Evolutionary conservation across 1,139 yeast species (phyloP).

Genomic region (Kodamaea derodonti): DNA sequence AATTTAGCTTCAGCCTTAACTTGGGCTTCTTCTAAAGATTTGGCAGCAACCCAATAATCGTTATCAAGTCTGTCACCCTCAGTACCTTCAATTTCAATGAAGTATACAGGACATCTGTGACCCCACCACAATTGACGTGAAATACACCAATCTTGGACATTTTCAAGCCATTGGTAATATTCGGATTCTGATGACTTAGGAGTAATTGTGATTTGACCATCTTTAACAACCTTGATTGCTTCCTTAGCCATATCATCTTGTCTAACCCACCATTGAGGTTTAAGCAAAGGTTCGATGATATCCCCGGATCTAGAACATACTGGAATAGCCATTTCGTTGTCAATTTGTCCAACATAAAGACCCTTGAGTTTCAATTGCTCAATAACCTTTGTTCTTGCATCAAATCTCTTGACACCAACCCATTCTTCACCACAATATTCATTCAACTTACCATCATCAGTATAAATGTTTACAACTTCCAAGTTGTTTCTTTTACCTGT

Average conservation of each 20-base stretch:
- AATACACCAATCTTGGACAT: constrained; percentile 99
- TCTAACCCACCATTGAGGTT: constrained; percentile 99
- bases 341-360: constrained; percentile 77
- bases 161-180: constrained; percentile 93
- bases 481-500: constrained; percentile 93
- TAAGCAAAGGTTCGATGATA: constrained; percentile 89
- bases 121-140: constrained; percentile 99
- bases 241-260: constrained; percentile 86
- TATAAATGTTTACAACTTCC: constrained; percentile 83
- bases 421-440: constrained; percentile 88
- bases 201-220: constrained; percentile 74
- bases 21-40: constrained; percentile 76
- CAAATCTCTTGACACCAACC: constrained; percentile 88
- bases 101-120: constrained; percentile 96
- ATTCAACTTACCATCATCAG: constrained; percentile 88
- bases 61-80: constrained; percentile 59
- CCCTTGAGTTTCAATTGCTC: constrained; percentile 74
- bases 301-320: constrained; percentile 95
- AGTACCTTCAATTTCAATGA: constrained; percentile 74
- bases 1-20: constrained; percentile 74
- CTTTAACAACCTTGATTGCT: constrained; percentile 81
- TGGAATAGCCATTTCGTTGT: constrained; percentile 95
- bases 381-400: constrained; percentile 84
- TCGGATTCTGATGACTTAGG: constrained; percentile 92
- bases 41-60: constrained; percentile 88